Percentiles rank a stretch among this genome's conserved stretches.
Evolutionary conservation across 306 rosid genomes (phyloP).

Genomic region (Prunus mira): DNA sequence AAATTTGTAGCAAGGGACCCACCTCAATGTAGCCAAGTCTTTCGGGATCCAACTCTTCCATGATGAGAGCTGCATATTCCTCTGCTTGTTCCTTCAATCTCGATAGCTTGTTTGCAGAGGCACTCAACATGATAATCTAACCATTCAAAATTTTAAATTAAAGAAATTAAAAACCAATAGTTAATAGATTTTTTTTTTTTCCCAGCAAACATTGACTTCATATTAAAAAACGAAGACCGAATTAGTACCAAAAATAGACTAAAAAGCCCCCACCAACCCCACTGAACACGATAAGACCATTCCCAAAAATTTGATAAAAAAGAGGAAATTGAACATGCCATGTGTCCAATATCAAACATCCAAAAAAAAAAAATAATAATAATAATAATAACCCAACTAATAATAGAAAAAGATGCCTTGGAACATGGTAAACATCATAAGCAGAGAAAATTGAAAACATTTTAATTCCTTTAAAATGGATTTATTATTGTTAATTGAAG

Average conservation of each 20-base stretch:
- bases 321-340: conserved; percentile 31
- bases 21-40: conserved; percentile 97
- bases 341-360: conserved; percentile 33
- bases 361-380: no score
- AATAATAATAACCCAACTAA: conserved; percentile 52
- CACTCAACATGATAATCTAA: conserved; percentile 93
- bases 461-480: background rate
- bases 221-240: background rate
- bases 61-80: conserved; percentile 96
- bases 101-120: conserved; percentile 89
- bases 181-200: background rate
- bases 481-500: conserved; percentile 24
- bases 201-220: background rate
- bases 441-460: conserved; percentile 8
- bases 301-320: conserved; percentile 34
- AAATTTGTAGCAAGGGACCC: conserved; percentile 7
- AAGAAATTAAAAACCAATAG: background rate
- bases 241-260: conserved; percentile 27
- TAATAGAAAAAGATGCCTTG: conserved; percentile 34
- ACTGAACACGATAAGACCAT: conserved; percentile 38
- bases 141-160: conserved; percentile 5
- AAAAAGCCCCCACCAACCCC: conserved; percentile 73
- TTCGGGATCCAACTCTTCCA: conserved; percentile 99
- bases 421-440: conserved; percentile 49
- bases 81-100: conserved; percentile 99